A percentile compares a stretch with the other conserved stretches of the same genome.
Conservation (phyloP, 2,329 filamentous ascomycete species). For the Exophiala xenobiotica region DNA sequence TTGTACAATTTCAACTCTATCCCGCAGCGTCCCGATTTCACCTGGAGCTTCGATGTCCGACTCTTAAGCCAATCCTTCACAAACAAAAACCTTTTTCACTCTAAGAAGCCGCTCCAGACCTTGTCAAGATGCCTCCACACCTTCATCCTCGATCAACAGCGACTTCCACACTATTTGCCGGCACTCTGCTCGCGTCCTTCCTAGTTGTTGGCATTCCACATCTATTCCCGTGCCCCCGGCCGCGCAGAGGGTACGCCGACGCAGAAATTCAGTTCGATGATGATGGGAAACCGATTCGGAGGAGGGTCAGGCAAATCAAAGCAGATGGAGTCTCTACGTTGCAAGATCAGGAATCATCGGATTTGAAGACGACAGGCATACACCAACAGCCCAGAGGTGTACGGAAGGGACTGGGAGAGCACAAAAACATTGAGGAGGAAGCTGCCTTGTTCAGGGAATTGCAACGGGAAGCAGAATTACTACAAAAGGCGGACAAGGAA, state of each 20-base stretch:
- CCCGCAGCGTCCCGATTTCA: no score
- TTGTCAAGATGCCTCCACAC: conserved; percentile 52
- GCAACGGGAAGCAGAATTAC: conserved; percentile 40
- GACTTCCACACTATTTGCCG: conserved; percentile 91
- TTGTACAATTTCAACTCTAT: no score
- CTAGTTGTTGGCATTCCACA: conserved; percentile 90
- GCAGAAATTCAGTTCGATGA: conserved; percentile 47
- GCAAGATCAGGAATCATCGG: conserved; percentile 39
- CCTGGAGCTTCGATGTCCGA: no score
- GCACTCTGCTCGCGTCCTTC: conserved; percentile 86
- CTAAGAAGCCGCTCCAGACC: background rate
- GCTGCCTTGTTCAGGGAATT: conserved; percentile 45
- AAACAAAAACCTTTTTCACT: background rate
- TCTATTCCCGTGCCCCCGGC: conserved; percentile 84
- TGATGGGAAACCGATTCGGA: conserved; percentile 44
- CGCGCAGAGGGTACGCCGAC: conserved; percentile 72
- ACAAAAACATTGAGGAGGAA: conserved; percentile 39
- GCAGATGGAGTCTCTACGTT: conserved; percentile 37
- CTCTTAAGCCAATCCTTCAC: background rate
- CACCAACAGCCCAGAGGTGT: conserved; percentile 30
- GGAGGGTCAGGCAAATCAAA: conserved; percentile 33
- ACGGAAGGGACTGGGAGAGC: conserved; percentile 6
- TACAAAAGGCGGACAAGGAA: conserved; percentile 57
- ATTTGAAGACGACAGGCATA: conserved; percentile 26
- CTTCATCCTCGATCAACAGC: conserved; percentile 91